Evolutionary conservation across 2,329 filamentous ascomycete genomes (phyloP), one percentile per base, ranked within the genome.

Genomic region (Bisporella sp.): DNA sequence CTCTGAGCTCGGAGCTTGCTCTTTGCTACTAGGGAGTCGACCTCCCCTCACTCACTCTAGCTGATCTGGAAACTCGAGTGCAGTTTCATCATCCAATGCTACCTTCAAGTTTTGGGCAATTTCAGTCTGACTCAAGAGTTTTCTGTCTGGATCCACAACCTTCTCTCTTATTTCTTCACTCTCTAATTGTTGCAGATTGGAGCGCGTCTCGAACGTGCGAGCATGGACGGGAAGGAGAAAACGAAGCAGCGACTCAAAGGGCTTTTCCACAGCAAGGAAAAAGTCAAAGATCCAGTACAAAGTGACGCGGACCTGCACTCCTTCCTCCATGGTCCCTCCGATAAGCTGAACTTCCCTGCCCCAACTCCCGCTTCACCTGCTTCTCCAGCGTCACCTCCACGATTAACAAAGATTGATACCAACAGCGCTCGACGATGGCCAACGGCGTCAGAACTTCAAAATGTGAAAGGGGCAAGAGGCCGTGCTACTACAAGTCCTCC

Each of bases 171-270:
- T 21, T 21, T 21, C 21, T 21, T 21, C 21, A 21, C 13, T 39
- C 2, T 39, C 35, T 13, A 13, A 9, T 39, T 39, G 41, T 44
- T 11, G 12, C 3, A 28, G 41, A 11, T 9, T 9, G 28, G 8
- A 44, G 41, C 41, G 4, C 29, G 12, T 44, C 45, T 5, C 42
- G 21, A 6, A 50, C 40, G 45, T 50, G 49, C 51, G 46, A 54
- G 51, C 31, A 64, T 64, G 60, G 62, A 62, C 41, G 56, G 54
- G 6, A 64, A 61, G 51, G 62, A 64, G 46, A 62, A 59, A 48
- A 54, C 51, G 42, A 61, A 59, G 47, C 54, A 51, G 60, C 79
- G 81, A 54, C 66, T 84, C 44, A 84, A 84, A 75, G 80, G 80
- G 57, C 62, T 60, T 48, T 70, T 84, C 2, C 62, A 64, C 51